Base-by-base conservation (phyloP, 768 basidiomycete species). In the Multifurca ochricompacta region DNA sequence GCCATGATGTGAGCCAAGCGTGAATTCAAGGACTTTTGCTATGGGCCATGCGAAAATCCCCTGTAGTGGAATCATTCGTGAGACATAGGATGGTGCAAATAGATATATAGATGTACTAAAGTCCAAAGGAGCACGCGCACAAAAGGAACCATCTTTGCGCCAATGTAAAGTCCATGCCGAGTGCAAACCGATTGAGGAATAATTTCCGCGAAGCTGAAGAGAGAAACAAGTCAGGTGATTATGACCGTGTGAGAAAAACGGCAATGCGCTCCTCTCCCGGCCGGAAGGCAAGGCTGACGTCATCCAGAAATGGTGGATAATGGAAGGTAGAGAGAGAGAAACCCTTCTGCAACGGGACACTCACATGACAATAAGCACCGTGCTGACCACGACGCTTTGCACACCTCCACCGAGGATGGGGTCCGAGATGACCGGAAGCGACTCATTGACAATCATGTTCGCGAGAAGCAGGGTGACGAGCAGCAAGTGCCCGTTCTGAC, bases 101-200 rank as follows among this genome's bases (percentile, higher is more conserved):
- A 39, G 5, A 21, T 44, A 21, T 3, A 32, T 27, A 44, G 36
- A 59, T 77, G 40, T 52, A 89, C 89, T 66, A 91, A 62, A 18
- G 74, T 68, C 70, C 80, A 86, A 3, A 93, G 85, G 32, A 94
- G 69, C 31, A 77, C 60, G 34, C 74, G 78, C 1, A 87, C 85
- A 37, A 85, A 76, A 1, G 75, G 74, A 0, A 85, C 91, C 85
- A 90, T 87, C 64, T 88, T 87, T 8, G 91, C 89, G 32, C 91
- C 91, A 42, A 95, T 78, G 62, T 85, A 88, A 4, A 94, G 77
- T 19, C 92, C 92, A 72, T 91, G 85, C 34, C 91, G 85, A 19
- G 89, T 89, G 68, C 89, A 95, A n/a, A 94, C 73, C 1, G 88
- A 89, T 64, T 95, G 91, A 0, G 91, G 91, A 58, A 94, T 93